Conservation (phyloP, 2,329 filamentous ascomycete genomes). For the Aureobasidium sp. region DNA sequence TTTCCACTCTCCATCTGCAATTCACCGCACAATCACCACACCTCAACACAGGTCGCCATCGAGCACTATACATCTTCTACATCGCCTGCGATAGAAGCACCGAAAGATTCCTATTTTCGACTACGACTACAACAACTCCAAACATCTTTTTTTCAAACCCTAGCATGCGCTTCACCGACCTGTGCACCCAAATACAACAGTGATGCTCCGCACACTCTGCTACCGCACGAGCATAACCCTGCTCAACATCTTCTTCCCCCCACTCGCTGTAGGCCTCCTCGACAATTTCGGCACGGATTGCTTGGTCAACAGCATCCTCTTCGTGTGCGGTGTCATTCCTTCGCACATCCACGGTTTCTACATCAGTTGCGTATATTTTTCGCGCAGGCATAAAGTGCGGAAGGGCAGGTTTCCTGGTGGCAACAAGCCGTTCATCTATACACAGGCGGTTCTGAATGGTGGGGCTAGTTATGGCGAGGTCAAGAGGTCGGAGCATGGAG, state of each 20-base stretch:
- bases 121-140: no score
- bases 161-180: no score
- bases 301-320: constrained; percentile 34
- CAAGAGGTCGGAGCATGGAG: constrained; percentile 26
- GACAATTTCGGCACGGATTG: constrained; percentile 32
- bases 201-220: constrained; percentile 6
- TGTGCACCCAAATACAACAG: background rate
- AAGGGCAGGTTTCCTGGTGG: constrained; percentile 34
- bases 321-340: constrained; percentile 36
- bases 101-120: no score
- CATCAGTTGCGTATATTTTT: constrained; percentile 34
- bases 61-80: no score
- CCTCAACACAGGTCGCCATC: no score
- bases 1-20: no score
- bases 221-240: constrained; percentile 29
- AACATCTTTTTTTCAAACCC: no score
- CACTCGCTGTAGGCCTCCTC: constrained; percentile 32
- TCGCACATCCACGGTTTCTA: constrained; percentile 38
- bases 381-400: constrained; percentile 25
- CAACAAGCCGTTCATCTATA: constrained; percentile 30
- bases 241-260: constrained; percentile 37
- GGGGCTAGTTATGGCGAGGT: constrained; percentile 30
- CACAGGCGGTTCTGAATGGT: constrained; percentile 33
- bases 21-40: no score
- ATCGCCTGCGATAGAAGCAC: no score